phyloP scores from a whole-genome alignment of 495 filamentous ascomycete genomes.

The Penicillium chermesinum region DNA sequence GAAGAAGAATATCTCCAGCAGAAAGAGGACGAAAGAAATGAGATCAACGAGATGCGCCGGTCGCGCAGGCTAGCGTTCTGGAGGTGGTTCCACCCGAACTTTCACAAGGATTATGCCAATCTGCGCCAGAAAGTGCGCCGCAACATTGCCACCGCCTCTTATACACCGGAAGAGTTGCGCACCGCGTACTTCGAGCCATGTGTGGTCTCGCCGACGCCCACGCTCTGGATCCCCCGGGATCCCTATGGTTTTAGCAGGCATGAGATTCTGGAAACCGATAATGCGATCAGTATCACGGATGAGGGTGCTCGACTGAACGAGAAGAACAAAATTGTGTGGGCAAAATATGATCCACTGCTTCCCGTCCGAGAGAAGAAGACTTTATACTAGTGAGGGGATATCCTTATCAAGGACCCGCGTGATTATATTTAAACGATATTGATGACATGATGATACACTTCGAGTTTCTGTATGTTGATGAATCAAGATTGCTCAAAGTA shows the following conservation, averaged over 20 bases:
- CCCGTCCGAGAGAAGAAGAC: slow-evolving; percentile 37
- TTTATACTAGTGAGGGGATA: slow-evolving; percentile 22
- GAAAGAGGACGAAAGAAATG: slow-evolving; percentile 30
- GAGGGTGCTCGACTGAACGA: slow-evolving; percentile 60
- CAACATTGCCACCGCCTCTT: slow-evolving; percentile 45
- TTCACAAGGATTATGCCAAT: slow-evolving; percentile 62
- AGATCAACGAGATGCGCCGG: slow-evolving; percentile 21
- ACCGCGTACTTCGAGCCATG: slow-evolving; percentile 66
- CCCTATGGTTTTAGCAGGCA: slow-evolving; percentile 56
- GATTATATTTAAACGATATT: neutral
- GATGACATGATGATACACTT: neutral
- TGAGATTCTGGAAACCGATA: slow-evolving; percentile 55
- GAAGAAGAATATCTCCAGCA: slow-evolving; percentile 40
- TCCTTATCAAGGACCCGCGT: neutral
- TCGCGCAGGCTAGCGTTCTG: slow-evolving; percentile 35
- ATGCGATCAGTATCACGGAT: slow-evolving; percentile 54
- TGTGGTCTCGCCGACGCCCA: slow-evolving; percentile 52
- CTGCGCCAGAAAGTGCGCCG: slow-evolving; percentile 67
- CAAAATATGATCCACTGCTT: slow-evolving; percentile 41
- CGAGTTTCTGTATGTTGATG: neutral
- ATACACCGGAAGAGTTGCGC: slow-evolving; percentile 49
- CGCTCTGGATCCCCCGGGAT: slow-evolving; percentile 68
- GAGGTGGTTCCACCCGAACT: slow-evolving; percentile 74
- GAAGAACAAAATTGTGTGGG: slow-evolving; percentile 56
- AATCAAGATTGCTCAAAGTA: neutral